Evolutionary conservation across 2,329 filamentous ascomycete genomes (phyloP), one percentile per base, ranked within the genome.

Genomic region (Cordyceps farinosa): DNA sequence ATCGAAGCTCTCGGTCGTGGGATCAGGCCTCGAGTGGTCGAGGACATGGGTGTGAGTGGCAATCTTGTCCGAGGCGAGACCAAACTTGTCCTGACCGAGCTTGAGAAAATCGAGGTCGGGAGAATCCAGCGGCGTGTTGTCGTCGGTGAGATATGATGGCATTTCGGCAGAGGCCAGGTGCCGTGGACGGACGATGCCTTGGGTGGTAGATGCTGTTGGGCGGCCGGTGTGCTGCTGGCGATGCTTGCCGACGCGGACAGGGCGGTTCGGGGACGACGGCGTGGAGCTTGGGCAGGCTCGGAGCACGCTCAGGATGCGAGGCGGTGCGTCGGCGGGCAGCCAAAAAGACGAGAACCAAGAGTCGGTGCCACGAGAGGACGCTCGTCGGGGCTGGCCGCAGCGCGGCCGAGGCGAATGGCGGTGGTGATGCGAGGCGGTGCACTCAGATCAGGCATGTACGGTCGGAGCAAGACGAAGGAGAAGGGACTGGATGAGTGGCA

Each of bases 141-240:
- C 75, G 73, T 82, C 77, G 72, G 77, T 77, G 67, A 84, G 71
- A 72, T 83, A 84, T 67, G 82, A 83, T 77, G 82, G 82, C 82
- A 85, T 85, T 69, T 75, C 74, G 73, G 47, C 29, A 62, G 60
- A 8, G 60, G 61, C 54, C 48, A 36, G 17, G 40, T 13, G 40
- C 40, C 53, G 51, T 55, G 27, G 59, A 22, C 17, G 27, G 36
- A 42, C 61, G 17, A 30, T 27, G 51, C 34, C 42, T 50, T 42
- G 34, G 15, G 42, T 22, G 30, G 22, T 51, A 50, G 44, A 61
- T 55, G 56, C 48, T 53, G 48, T 10, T 45, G 48, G n/a, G 48
- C 32, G 29, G 48, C 50, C 60, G 15, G 22, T 48, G n/a, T 51
- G 22, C 6, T 40, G 32, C 22, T 42, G 56, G 40, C 5, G 34